Evolutionary conservation across 1,139 yeast species (phyloP).

Genomic region (Suhomyces maxii): DNA sequence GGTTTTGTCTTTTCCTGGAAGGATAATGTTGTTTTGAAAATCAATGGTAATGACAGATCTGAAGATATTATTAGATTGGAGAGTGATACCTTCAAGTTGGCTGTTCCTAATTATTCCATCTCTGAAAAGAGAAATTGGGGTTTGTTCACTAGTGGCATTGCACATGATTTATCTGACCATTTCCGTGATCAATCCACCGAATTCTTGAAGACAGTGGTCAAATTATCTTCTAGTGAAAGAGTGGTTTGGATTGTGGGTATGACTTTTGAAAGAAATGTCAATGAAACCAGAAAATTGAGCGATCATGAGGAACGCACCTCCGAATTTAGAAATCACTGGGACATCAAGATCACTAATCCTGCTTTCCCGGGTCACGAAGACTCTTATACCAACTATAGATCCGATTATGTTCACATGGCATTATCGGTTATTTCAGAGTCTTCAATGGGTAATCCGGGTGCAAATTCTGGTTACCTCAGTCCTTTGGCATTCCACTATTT

Average conservation of each 20-base stretch:
- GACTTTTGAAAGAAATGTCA: slow-evolving; percentile 40
- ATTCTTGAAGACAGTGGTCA: slow-evolving; percentile 40
- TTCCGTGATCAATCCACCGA: slow-evolving; percentile 26
- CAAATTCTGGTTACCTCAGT: slow-evolving; percentile 74
- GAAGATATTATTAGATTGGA: slow-evolving; percentile 61
- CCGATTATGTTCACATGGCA: slow-evolving; percentile 45
- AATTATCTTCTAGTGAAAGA: slow-evolving; percentile 38
- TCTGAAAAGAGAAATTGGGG: slow-evolving; percentile 39
- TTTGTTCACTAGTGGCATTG: slow-evolving; percentile 30
- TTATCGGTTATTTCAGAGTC: slow-evolving; percentile 41
- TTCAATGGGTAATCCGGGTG: slow-evolving; percentile 35
- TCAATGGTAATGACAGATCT: slow-evolving; percentile 65
- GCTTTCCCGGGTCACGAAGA: slow-evolving; percentile 44
- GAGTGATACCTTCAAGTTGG: slow-evolving; percentile 68
- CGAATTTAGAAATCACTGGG: slow-evolving; percentile 44
- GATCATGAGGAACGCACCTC: slow-evolving; percentile 36
- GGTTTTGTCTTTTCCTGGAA: slow-evolving; percentile 85
- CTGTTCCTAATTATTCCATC: slow-evolving; percentile 56
- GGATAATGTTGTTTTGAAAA: slow-evolving; percentile 56
- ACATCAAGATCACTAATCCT: slow-evolving; percentile 44
- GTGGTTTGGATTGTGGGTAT: slow-evolving; percentile 47
- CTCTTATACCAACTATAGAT: slow-evolving; percentile 41
- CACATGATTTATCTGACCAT: slow-evolving; percentile 14
- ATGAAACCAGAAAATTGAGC: slow-evolving; percentile 19
- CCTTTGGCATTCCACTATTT: slow-evolving; percentile 71